phyloP scores from a whole-genome alignment of 2,329 filamentous ascomycete genomes.

The Fusarium pseudonygamai region DNA sequence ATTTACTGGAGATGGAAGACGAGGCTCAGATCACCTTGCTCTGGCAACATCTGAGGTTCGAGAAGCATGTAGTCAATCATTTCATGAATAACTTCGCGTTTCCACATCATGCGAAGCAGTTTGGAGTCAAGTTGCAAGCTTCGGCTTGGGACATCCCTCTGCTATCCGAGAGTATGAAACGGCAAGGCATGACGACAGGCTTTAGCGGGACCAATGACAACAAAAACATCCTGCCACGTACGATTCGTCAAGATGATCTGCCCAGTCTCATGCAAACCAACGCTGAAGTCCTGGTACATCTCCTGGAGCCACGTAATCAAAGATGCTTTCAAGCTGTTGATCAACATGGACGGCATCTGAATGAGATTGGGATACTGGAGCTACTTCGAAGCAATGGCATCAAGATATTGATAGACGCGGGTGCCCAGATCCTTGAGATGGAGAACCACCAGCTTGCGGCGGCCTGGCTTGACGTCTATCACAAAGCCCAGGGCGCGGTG shows the following conservation, averaged over 20 bases:
- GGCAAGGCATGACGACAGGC: conserved; percentile 62
- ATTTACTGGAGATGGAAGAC: conserved; percentile 68
- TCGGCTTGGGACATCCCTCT: conserved; percentile 75
- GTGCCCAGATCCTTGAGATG: conserved; percentile 71
- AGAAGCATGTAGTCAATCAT: conserved; percentile 47
- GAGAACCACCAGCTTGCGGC: conserved; percentile 60
- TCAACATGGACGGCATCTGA: conserved; percentile 49
- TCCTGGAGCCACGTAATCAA: conserved; percentile 63
- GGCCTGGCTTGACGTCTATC: conserved; percentile 60
- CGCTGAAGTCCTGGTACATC: conserved; percentile 68
- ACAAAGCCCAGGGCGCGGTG: conserved; percentile 56
- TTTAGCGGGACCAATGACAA: conserved; percentile 80
- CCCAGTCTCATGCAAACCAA: conserved; percentile 66
- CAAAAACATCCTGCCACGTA: conserved; percentile 66
- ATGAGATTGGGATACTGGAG: neutral
- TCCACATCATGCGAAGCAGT: conserved; percentile 71
- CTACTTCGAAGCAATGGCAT: conserved; percentile 46
- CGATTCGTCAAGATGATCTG: conserved; percentile 69
- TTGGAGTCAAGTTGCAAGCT: conserved; percentile 68
- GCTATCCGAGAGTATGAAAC: conserved; percentile 30
- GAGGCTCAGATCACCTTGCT: conserved; percentile 59
- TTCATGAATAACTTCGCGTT: conserved; percentile 73
- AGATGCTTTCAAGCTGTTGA: conserved; percentile 51
- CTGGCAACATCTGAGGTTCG: conserved; percentile 59
- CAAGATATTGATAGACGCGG: conserved; percentile 69